Evolutionary conservation across 176 grass and related monocot genomes (phyloP).

Genomic region (Tuctoria greenei): DNA sequence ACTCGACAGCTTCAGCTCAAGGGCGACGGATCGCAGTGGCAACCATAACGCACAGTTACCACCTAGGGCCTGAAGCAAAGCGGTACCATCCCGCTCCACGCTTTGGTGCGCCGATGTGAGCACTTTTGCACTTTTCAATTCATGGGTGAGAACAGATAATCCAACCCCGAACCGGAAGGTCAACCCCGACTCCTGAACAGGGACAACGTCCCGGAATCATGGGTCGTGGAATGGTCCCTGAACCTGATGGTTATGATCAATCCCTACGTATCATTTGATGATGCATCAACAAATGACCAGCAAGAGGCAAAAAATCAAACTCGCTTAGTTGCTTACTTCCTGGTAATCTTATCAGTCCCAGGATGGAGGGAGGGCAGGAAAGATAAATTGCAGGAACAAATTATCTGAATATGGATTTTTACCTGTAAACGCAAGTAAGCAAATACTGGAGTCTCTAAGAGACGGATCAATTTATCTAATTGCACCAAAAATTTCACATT

Average conservation of each 20-base stretch:
- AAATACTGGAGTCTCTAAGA: constrained; percentile 97
- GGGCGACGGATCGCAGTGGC: no score
- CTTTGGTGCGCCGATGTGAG: no score
- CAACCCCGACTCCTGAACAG: no score
- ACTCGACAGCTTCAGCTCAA: no score
- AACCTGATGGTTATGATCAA: not conserved
- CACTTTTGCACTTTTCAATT: no score
- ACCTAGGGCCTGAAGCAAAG: no score
- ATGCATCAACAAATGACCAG: not conserved
- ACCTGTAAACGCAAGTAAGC: constrained; percentile 98
- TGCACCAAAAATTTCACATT: constrained; percentile 96
- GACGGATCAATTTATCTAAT: constrained; percentile 85
- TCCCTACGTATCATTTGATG: not conserved
- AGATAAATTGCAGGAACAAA: not conserved
- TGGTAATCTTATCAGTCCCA: not conserved
- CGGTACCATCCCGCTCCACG: no score
- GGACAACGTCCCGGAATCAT: no score
- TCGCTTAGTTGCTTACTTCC: constrained; percentile 14
- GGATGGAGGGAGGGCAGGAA: not conserved
- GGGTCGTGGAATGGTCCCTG: no score
- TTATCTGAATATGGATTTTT: constrained; percentile 24
- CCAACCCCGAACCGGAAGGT: no score
- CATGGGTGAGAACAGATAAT: no score
- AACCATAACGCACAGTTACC: no score
- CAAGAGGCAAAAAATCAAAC: not conserved